These are phyloP conservation scores for Zancudomyces culisetae DNA, from an alignment of 371 early-diverging fungal species.

Conservation along the genomic window DNA sequence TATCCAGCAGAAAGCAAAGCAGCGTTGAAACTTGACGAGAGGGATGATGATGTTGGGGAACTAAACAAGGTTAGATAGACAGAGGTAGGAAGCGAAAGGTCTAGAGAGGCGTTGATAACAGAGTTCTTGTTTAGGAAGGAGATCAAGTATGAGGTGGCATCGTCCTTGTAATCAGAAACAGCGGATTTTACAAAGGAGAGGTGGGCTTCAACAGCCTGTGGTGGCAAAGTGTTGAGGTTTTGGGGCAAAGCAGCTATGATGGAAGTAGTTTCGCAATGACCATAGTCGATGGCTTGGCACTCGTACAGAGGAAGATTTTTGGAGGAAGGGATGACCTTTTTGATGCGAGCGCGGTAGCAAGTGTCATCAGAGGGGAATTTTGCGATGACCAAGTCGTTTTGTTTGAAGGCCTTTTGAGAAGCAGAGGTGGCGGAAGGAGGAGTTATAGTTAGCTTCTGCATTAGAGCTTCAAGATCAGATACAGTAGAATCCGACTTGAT, in stretches of 20 bases:
- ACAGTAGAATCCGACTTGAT: conserved; percentile 42
- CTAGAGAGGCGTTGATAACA: conserved; percentile 32
- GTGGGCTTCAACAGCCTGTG: conserved; percentile 66
- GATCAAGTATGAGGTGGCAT: conserved; percentile 45
- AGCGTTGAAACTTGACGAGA: conserved; percentile 47
- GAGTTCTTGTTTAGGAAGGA: conserved; percentile 46
- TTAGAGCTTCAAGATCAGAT: conserved; percentile 52
- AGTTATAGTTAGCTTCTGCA: conserved; percentile 53
- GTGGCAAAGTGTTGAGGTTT: conserved; percentile 38
- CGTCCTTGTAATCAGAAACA: conserved; percentile 55
- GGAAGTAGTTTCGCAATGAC: conserved; percentile 51
- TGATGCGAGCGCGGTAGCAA: conserved; percentile 82
- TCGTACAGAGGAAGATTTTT: too few relatives aligned
- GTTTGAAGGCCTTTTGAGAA: conserved; percentile 28
- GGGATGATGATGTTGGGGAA: conserved; percentile 28
- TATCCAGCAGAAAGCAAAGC: conserved; percentile 59
- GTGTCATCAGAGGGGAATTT: conserved; percentile 70
- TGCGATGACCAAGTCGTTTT: conserved; percentile 53
- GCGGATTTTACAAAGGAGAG: conserved; percentile 51
- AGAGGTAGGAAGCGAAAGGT: too few relatives aligned
- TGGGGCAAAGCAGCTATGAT: conserved; percentile 43
- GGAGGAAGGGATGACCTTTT: conserved; percentile 31
- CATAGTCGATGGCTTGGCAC: conserved; percentile 78
- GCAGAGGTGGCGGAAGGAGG: conserved; percentile 27
- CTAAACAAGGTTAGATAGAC: conserved; percentile 59